Evolutionary conservation across 139 green algal species (phyloP).

Genomic region (Chlorella vulgaris): DNA sequence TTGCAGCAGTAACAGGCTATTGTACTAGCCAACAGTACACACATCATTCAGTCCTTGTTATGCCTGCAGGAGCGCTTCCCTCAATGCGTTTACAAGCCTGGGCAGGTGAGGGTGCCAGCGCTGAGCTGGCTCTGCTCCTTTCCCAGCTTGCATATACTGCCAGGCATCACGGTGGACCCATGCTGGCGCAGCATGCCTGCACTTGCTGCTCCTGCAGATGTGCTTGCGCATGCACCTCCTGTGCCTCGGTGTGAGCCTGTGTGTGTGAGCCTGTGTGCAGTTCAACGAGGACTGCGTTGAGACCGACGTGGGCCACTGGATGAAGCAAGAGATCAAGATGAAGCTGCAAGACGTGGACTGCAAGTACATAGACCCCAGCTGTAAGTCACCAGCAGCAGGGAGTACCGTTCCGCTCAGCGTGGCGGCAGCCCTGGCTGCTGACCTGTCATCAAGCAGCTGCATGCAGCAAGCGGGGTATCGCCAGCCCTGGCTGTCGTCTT

Average conservation of each 20-base stretch:
- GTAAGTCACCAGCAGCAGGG: too few species aligned
- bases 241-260: too few species aligned
- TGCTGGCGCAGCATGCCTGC: background rate
- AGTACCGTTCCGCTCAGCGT: too few species aligned
- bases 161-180: background rate
- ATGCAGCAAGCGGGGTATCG: too few species aligned
- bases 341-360: conserved; percentile 60
- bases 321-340: conserved; percentile 63
- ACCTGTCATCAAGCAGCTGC: too few species aligned
- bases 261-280: background rate
- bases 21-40: too few species aligned
- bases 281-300: background rate
- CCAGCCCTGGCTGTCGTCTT: too few species aligned
- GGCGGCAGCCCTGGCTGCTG: too few species aligned
- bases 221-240: too few species aligned
- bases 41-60: too few species aligned
- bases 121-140: background rate
- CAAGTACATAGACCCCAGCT: conserved; percentile 73
- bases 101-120: background rate
- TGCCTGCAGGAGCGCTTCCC: conserved; percentile 19
- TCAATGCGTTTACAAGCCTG: background rate
- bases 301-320: conserved; percentile 67
- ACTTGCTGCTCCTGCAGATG: background rate
- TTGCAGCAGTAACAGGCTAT: too few species aligned
- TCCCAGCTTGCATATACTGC: background rate